Evolutionary conservation across 2,329 filamentous ascomycete species (phyloP), one percentile per base, ranked within the genome.

Genomic region (Atkinsonella hypoxylon): DNA sequence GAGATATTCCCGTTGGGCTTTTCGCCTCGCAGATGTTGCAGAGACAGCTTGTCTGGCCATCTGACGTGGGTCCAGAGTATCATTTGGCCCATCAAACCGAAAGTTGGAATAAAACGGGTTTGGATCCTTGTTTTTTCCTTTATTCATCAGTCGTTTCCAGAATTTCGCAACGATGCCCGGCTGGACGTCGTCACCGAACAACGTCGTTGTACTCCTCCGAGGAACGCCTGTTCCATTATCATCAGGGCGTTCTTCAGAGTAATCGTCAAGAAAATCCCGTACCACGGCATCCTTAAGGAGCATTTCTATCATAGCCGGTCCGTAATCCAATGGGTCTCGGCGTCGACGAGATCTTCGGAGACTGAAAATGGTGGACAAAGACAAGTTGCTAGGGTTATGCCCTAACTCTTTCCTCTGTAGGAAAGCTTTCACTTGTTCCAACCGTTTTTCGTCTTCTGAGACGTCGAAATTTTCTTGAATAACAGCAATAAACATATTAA

Each of bases 401-500:
- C 84, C 87, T 32, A 95, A 73, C 60, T 97, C 90, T 64, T 91
- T 94, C 58, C 90, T 83, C 62, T 95, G 88, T 43, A 98, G 72
- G 60, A 97, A 98, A 1, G 91, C 88, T 61, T 90, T 91, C 54
- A 98, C 90, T 68, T 98, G 94, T 64, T 97, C 89, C 54, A 97
- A 70, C 18, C 94, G 89, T 69, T 98, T 98, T 66, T 97, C 90
- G 63, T 98, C 94, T 65, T 98, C 93, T 3, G 90, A 95, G 26
- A 98, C 89, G 68, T 98, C 93, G 64, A 98, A 98, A 62, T 95
- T 98, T 64, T 98, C 93, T 67, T 98, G 93, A 57, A 98, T 98
- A 70, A 98, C 93, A 75, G 93, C 93, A 87, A 98, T 97, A 74
- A 98, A 98, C 93, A 98, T 98, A 64, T 97, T 98, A 71, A 98